Evolutionary conservation across 352 stramenopile species (phyloP), one percentile per base, ranked within the genome.

Genomic region (Pythium insidiosum): DNA sequence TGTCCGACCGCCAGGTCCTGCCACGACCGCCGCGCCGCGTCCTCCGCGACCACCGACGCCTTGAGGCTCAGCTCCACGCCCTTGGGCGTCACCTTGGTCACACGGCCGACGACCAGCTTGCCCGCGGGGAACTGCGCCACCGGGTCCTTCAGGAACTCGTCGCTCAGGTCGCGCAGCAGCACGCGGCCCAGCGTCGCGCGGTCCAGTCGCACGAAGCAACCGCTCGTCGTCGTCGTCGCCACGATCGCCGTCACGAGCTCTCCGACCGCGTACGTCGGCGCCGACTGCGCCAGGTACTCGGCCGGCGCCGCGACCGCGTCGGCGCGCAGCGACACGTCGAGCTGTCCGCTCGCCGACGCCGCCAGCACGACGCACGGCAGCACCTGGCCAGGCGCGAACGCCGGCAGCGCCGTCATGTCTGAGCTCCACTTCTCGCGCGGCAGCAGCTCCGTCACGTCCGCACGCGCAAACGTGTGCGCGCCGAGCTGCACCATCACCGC

Each of bases 101-200:
- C 87, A 36, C 96, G 95, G 15, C 94, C 94, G 26, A 94, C 83
- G 5, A 98, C 93, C 15, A 98, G 64, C 50, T 89, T 96, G n/a
- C 94, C 94, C 2, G 76, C 39, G 35, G 87, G 84, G 66, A 98
- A 98, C 38, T 83, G 73, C 4, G 60, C 52, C 43, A 68, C 63
- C 7, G 95, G 93, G 58, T 98, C 72, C 43, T 94, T 94, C 38
- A 98, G 67, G 46, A 97, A 98, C 24, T 94, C 75, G 58, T 98
- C 95, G 53, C 81, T 97, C 9, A 98, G 63, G 64, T 98, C 93
- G 49, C 95, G 96, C 10, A 98, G 67, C 49, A 98, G 84, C 7
- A 96, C 87, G 47, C 94, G 79, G 16, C 84, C 88, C 38, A 87
- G 89, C 11, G 88, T 80, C 23, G 71, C 66, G 37, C 88, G 82